Evolutionary conservation across 2,329 filamentous ascomycete genomes (phyloP), one percentile per base, ranked within the genome.

Genomic region (Alternaria triticimaculans): DNA sequence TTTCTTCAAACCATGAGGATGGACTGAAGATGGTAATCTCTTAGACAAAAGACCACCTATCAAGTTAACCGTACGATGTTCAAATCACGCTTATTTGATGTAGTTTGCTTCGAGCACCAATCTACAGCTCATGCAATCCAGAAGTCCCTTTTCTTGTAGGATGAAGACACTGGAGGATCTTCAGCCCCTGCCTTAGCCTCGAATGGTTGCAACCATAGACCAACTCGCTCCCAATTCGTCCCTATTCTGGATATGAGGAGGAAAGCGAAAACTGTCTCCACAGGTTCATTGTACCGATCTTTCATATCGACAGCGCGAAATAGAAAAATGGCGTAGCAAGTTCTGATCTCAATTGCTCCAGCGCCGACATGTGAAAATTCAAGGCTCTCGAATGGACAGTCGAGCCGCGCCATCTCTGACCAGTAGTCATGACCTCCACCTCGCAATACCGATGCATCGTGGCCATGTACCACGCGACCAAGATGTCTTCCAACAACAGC

Each of bases 181-280:
- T 37, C 5, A 20, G 49, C 49, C 0, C 21, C 49, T 4, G 30
- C 18, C 15, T 37, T 2, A 2, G 49, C 30, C 11, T 33, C 1
- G 18, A 30, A 21, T 15, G n/a, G 8, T n/a, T 8, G 26, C 1
- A 5, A 4, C 49, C 49, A 51, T 51, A 33, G 4, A 11, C 49
- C 49, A 21, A 51, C 49, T 23, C 49, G 49, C 18, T 51, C 49
- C 49, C 49, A 51, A n/a, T 51, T n/a, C 2, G 7, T 11, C 18
- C 28, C 28, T 6, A 51, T 8, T 51, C 8, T 37, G 28, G 12
- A 11, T 7, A 37, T 28, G 1, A 51, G 18, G 5, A 51, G 49
- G 12, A 51, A 10, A 4, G 49, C 18, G 5, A 51, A 51, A 21
- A 6, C 4, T 8, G 14, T 33, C 1, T 33, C 26, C 12, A 51